phyloP scores from a whole-genome alignment of 106 monocot species.

The Acorus calamus region DNA sequence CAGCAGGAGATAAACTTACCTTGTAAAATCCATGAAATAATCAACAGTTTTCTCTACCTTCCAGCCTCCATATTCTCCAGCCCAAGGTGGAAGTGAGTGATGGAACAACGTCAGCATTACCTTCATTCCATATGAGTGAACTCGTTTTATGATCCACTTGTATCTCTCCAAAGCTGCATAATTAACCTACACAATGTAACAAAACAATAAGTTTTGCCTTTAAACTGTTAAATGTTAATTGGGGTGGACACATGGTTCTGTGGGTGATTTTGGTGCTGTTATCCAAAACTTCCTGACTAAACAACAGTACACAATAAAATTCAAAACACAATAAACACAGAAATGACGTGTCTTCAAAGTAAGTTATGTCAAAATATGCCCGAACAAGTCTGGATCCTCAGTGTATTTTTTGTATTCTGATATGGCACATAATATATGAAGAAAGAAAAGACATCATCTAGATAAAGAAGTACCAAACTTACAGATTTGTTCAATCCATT shows the following conservation, averaged over 20 bases:
- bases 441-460: not conserved
- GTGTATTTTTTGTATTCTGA: too few relatives aligned
- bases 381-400: too few relatives aligned
- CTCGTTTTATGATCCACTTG: constrained; percentile 89
- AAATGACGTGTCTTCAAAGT: not conserved
- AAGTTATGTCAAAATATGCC: not conserved
- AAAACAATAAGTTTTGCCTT: constrained; percentile 4
- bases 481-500: constrained; percentile 38
- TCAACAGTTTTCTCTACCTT: constrained; percentile 89
- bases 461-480: constrained; percentile 11
- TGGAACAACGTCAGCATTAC: constrained; percentile 96
- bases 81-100: constrained; percentile 98
- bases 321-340: not conserved
- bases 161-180: constrained; percentile 85
- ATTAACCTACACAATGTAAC: constrained; percentile 43
- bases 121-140: constrained; percentile 83
- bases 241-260: too few relatives aligned
- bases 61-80: constrained; percentile 95
- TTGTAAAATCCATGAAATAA: constrained; percentile 89
- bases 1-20: constrained; percentile 11
- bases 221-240: too few relatives aligned
- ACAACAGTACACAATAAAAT: too few relatives aligned
- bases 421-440: not conserved
- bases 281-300: too few relatives aligned
- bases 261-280: too few relatives aligned